These are phyloP conservation scores for Triangularia verruculosa DNA, from an alignment of 2,329 filamentous ascomycete species.

Conservation along the genomic window DNA sequence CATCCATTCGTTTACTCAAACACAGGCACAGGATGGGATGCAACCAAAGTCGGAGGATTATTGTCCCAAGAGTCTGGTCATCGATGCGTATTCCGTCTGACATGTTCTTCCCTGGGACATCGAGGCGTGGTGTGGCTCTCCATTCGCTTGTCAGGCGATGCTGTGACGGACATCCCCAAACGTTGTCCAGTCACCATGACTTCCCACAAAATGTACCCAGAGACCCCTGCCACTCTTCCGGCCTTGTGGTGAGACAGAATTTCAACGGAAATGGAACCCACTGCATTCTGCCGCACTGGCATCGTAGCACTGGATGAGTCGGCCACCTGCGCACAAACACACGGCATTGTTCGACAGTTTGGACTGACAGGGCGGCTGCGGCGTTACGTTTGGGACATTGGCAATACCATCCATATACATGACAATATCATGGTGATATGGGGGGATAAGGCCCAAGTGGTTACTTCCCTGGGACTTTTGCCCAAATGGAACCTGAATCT, in stretches of 20 bases:
- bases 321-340: slow-evolving; percentile 6
- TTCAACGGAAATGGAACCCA: slow-evolving; percentile 13
- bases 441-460: background rate
- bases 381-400: slow-evolving; percentile 4
- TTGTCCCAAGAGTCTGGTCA: slow-evolving; percentile 7
- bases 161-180: slow-evolving; percentile 29
- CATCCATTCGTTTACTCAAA: background rate
- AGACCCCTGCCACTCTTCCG: slow-evolving; percentile 5
- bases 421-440: too few species aligned
- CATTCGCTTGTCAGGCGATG: slow-evolving; percentile 15
- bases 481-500: background rate
- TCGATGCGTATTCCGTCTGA: background rate
- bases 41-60: slow-evolving; percentile 2
- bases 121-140: slow-evolving; percentile 13
- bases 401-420: background rate
- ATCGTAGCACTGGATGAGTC: slow-evolving; percentile 7
- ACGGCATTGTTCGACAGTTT: background rate
- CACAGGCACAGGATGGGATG: background rate
- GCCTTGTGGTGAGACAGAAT: slow-evolving; percentile 16
- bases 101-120: background rate
- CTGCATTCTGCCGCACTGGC: slow-evolving; percentile 14
- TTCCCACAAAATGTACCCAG: slow-evolving; percentile 9
- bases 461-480: background rate
- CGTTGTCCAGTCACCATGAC: slow-evolving; percentile 22
- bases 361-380: slow-evolving; percentile 9